These are phyloP conservation scores for Phytophthora gonapodyides DNA, from an alignment of 352 stramenopile genomes.

Conservation along the genomic window DNA sequence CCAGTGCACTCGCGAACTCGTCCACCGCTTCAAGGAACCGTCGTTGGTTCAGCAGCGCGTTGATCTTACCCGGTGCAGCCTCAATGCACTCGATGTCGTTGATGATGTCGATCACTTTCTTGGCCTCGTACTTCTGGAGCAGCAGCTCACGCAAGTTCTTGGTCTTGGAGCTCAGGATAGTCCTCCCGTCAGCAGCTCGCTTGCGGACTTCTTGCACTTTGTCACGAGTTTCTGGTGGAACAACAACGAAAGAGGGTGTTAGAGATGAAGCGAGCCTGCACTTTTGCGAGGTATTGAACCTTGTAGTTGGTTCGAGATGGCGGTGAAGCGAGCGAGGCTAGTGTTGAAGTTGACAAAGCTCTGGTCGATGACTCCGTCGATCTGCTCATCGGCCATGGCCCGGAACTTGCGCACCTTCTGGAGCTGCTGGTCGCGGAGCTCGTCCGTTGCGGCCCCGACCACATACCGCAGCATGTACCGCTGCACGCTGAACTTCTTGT, in stretches of 20 bases:
- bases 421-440: constrained; percentile 72
- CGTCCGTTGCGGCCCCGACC: constrained; percentile 67
- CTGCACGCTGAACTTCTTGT: constrained; percentile 83
- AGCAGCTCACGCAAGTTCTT: constrained; percentile 82
- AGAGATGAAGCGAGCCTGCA: neutral
- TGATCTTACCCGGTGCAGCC: constrained; percentile 67
- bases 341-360: constrained; percentile 89
- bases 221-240: constrained; percentile 57
- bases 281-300: constrained; percentile 30
- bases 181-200: constrained; percentile 73
- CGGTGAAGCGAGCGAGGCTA: constrained; percentile 77
- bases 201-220: constrained; percentile 75
- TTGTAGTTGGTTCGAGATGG: constrained; percentile 79
- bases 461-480: constrained; percentile 85
- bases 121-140: constrained; percentile 82
- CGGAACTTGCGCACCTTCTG: constrained; percentile 63
- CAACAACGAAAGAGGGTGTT: neutral
- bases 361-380: constrained; percentile 81
- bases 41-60: constrained; percentile 52
- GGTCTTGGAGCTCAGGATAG: constrained; percentile 83
- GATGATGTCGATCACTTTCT: constrained; percentile 86
- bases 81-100: constrained; percentile 86
- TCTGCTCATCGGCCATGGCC: constrained; percentile 74
- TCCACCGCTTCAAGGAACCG: constrained; percentile 71
- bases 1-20: constrained; percentile 74